phyloP scores from a whole-genome alignment of 345 rosid genomes.

The Rhodomyrtus tomentosa region DNA sequence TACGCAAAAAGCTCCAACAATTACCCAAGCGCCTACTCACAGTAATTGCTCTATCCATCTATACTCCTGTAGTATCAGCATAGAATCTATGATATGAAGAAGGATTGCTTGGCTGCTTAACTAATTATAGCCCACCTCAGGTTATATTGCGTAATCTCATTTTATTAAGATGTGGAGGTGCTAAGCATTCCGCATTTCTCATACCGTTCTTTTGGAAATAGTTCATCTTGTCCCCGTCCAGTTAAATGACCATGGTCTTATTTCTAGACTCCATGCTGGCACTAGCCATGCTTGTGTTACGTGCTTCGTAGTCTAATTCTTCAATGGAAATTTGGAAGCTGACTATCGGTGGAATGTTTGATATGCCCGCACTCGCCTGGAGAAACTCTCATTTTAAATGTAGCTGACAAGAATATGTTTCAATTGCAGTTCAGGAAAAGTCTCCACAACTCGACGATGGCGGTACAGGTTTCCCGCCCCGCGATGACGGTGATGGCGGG shows the following conservation, averaged over 20 bases:
- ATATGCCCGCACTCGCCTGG: not conserved
- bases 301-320: not conserved
- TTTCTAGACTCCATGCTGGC: not conserved
- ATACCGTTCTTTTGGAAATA: not conserved
- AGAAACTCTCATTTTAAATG: not conserved
- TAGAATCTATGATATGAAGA: not conserved
- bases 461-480: conserved; percentile 73
- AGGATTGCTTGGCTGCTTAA: not conserved
- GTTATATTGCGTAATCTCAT: not conserved
- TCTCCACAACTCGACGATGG: conserved; percentile 74
- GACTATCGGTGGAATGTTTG: not conserved
- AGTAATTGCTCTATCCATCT: conserved; percentile 21
- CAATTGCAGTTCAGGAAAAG: conserved; percentile 47
- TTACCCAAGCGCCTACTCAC: conserved; percentile 77
- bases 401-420: not conserved
- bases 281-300: not conserved
- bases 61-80: not conserved
- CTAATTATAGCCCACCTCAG: not conserved
- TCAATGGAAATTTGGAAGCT: not conserved
- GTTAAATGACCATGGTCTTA: not conserved
- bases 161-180: not conserved
- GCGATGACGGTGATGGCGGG: conserved; percentile 68
- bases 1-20: conserved; percentile 64
- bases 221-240: not conserved
- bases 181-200: not conserved